Conservation (phyloP, 108 stramenopile genomes). For the Phaeodactylum tricornutum region DNA sequence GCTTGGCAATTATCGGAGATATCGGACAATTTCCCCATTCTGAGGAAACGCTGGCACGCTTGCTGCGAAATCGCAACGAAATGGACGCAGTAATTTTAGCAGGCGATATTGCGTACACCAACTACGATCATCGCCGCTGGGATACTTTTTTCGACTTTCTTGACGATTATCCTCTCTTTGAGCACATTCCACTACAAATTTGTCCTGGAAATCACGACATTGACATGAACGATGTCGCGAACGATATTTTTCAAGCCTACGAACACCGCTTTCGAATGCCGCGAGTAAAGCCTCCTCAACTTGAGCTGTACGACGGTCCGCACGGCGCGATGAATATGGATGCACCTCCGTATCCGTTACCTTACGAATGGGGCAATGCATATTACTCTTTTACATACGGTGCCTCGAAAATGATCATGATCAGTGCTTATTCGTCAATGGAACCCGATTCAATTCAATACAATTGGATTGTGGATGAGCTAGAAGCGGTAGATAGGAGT, state of each 20-base stretch:
- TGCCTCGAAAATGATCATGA: constrained; percentile 52
- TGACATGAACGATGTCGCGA: constrained; percentile 35
- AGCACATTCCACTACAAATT: constrained; percentile 30
- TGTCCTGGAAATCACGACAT: constrained; percentile 57
- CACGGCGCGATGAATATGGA: constrained; percentile 33
- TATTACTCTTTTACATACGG: constrained; percentile 72
- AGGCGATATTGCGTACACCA: constrained; percentile 77
- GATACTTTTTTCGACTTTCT: constrained; percentile 80
- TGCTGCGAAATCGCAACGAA: constrained; percentile 11
- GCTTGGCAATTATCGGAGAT: constrained; percentile 41
- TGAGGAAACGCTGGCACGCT: constrained; percentile 21
- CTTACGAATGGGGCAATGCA: constrained; percentile 77
- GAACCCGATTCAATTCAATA: constrained; percentile 59
- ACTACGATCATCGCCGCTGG: constrained; percentile 59
- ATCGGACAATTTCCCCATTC: constrained; percentile 40
- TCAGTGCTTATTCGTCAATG: constrained; percentile 67
- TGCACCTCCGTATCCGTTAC: constrained; percentile 46
- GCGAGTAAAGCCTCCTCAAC: constrained; percentile 37
- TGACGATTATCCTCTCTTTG: constrained; percentile 42
- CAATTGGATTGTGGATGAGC: constrained; percentile 57
- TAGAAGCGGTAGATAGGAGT: constrained; percentile 50
- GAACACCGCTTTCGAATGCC: constrained; percentile 79
- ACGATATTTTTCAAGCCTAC: constrained; percentile 61
- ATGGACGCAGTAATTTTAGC: constrained; percentile 50
- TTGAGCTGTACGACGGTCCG: constrained; percentile 38